Conservation (phyloP, 106 monocot species). For the Chionographis japonica region DNA sequence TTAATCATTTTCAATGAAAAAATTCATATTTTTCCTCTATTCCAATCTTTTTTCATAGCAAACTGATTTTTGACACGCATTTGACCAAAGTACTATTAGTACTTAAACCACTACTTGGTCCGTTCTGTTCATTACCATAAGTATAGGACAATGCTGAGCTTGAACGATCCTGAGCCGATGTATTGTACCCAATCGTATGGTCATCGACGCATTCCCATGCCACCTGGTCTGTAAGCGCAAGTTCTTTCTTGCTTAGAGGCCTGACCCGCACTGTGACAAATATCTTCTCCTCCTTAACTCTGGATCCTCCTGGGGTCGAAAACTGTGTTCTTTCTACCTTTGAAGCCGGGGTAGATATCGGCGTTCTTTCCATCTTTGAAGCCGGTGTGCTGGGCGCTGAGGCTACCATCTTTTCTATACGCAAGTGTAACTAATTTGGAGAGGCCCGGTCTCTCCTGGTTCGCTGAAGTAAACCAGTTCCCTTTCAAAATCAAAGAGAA, state of each 20-base stretch:
- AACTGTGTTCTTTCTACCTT: conserved; percentile 30
- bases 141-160: conserved; percentile 44
- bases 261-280: conserved; percentile 88
- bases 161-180: conserved; percentile 48
- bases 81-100: not conserved
- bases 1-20: too few species aligned
- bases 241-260: conserved; percentile 81
- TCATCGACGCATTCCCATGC: conserved; percentile 84
- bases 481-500: too few species aligned
- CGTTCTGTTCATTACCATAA: conserved; percentile 48
- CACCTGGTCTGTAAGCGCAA: conserved; percentile 54
- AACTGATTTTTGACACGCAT: too few species aligned
- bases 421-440: too few species aligned
- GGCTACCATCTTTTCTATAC: not conserved
- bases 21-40: too few species aligned
- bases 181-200: conserved; percentile 59
- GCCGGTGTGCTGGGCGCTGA: conserved; percentile 3
- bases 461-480: too few species aligned
- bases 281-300: conserved; percentile 82
- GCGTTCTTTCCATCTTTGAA: conserved; percentile 35
- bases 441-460: too few species aligned
- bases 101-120: not conserved
- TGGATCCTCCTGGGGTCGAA: conserved; percentile 57
- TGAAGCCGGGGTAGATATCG: conserved; percentile 15
- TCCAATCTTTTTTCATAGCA: too few species aligned